These are phyloP conservation scores for Sordariomycetes sp. DNA, from an alignment of 2,329 filamentous ascomycete species.

Conservation along the genomic window DNA sequence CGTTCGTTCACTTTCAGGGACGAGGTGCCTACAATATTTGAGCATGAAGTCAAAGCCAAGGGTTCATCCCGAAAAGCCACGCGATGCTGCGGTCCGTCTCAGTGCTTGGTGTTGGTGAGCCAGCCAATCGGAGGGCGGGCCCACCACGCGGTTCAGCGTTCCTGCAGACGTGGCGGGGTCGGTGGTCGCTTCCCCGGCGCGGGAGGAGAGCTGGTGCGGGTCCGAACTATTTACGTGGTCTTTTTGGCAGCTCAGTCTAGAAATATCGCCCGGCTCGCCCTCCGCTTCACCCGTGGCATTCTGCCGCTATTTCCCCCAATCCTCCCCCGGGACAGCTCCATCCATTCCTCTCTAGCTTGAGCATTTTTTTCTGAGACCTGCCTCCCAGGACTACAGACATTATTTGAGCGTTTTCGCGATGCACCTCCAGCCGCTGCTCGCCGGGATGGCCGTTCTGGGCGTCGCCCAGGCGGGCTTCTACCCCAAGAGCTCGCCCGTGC, in stretches of 20 bases:
- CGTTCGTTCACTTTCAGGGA: no score
- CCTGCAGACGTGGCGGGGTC: neutral
- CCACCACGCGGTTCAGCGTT: neutral
- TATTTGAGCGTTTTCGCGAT: constrained; percentile 22
- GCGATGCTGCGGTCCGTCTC: no score
- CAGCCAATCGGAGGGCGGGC: no score
- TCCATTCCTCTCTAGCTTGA: neutral
- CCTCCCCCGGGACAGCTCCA: neutral
- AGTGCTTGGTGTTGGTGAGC: no score
- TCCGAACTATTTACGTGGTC: constrained; percentile 1
- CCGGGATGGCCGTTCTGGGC: constrained; percentile 52
- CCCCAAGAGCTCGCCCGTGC: constrained; percentile 73
- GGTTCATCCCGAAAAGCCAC: no score
- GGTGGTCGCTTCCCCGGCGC: neutral
- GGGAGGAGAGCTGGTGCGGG: no score
- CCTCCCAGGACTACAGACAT: neutral
- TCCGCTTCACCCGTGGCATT: constrained; percentile 31
- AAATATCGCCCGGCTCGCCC: neutral
- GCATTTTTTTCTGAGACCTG: neutral
- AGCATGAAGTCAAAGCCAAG: no score
- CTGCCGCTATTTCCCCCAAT: constrained; percentile 13
- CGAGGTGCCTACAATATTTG: no score
- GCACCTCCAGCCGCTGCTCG: constrained; percentile 42
- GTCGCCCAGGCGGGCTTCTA: constrained; percentile 66
- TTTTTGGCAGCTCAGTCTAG: constrained; percentile 1